Evolutionary conservation across 1,284 basidiomycete species (phyloP), one percentile per base, ranked within the genome.

Genomic region (Melampsora larici-populina): DNA sequence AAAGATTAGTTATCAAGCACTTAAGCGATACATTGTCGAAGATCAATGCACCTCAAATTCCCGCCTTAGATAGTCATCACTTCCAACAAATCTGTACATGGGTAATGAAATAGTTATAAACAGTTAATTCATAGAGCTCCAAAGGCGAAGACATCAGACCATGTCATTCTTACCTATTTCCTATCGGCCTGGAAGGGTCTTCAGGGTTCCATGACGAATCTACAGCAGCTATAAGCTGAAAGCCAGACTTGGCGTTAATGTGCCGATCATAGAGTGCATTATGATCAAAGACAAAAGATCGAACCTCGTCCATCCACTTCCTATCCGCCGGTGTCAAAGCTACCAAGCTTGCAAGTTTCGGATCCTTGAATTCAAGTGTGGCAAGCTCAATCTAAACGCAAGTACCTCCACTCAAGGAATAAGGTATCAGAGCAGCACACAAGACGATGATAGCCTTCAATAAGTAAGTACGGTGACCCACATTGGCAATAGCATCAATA

Each of bases 321-420:
- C 96, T 87, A 84, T 99, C 97, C 0, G 94, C 93, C 0, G 96
- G 86, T 0, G 96, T 98, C 78, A 99, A 86, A 6, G 88, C 88
- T 36, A 91, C 89, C 33, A 91, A 85, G 40, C 90, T 88, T 81
- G 96, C 93, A 6, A 97, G 82, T 82, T 87, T 89, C 0, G 90
- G 89, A 83, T 98, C 90, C 36, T 90, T 86, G 85, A 95, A 93
- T 80, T 96, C 93, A 79, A 97, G 89, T 0, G 87, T 86, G 13
- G 90, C 91, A 2, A 89, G 90, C 82, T 97, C 94, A 48, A 91
- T 90, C 92, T 94, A 31, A 31, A 36, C 36, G 9, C 9, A 36
- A 36, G 36, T 9, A 36, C 36, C 36, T 29, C 49, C 5, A 26
- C n/a, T 13, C n/a, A n/a, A 1, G n/a, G 21, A 9, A 43, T 9